phyloP scores from a whole-genome alignment of 2,329 filamentous ascomycete genomes.

The Verticillium nonalfalfae region DNA sequence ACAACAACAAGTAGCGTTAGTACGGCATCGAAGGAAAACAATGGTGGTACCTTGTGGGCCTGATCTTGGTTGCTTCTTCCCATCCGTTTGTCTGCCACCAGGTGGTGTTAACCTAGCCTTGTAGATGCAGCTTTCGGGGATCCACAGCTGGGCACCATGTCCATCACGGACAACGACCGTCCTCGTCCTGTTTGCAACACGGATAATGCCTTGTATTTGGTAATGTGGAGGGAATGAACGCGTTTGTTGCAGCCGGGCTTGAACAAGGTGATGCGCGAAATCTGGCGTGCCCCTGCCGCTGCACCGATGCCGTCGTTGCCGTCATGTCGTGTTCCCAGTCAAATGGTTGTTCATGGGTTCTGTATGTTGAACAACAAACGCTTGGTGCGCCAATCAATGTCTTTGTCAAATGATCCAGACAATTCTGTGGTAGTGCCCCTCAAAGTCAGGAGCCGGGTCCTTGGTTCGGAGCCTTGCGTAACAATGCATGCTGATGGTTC shows the following conservation, averaged over 20 bases:
- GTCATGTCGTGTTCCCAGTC: neutral
- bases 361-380: neutral
- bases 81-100: conserved; percentile 4
- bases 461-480: neutral
- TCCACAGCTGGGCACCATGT: neutral
- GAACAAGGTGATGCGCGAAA: neutral
- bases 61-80: conserved; percentile 10
- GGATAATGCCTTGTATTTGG: neutral
- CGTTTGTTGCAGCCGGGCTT: neutral
- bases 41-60: too few species aligned
- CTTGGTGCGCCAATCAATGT: neutral
- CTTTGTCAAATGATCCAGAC: neutral
- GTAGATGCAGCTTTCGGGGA: neutral
- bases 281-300: neutral
- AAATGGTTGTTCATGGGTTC: neutral
- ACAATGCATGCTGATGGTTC: neutral
- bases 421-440: neutral
- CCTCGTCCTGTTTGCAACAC: neutral
- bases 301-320: neutral
- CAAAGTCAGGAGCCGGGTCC: neutral
- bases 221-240: neutral
- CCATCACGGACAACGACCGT: neutral
- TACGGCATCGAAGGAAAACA: neutral
- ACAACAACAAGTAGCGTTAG: neutral
- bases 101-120: neutral